Evolutionary conservation across 1,139 yeast species (phyloP).

Genomic region (Sugiyamaella grinbergsii): DNA sequence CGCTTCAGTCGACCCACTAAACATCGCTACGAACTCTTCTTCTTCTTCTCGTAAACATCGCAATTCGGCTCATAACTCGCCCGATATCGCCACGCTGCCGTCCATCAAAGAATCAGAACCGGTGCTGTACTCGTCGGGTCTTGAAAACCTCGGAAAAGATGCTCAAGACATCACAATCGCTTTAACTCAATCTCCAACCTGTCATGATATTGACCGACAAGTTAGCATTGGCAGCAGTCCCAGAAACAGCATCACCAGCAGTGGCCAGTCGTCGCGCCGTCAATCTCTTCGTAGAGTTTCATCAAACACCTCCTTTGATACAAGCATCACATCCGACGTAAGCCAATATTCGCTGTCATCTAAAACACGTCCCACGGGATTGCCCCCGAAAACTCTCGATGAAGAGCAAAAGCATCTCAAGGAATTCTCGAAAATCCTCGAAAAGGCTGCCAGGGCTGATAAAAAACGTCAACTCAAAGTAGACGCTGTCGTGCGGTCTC

Average conservation of each 20-base stretch:
- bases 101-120: constrained; percentile 35
- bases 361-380: constrained; percentile 60
- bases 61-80: constrained; percentile 22
- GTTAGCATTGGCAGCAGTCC: constrained; percentile 11
- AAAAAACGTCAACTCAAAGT: constrained; percentile 40
- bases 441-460: constrained; percentile 45
- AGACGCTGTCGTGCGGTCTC: constrained; percentile 29
- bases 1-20: constrained; percentile 20
- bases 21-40: constrained; percentile 10
- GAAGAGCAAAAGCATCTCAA: constrained; percentile 59
- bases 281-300: constrained; percentile 17
- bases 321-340: constrained; percentile 2
- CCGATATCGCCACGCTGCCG: constrained; percentile 28
- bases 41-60: constrained; percentile 19
- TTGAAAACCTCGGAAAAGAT: constrained; percentile 45
- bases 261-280: constrained; percentile 29
- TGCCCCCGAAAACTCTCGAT: constrained; percentile 63
- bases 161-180: constrained; percentile 53
- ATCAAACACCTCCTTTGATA: constrained; percentile 11
- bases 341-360: constrained; percentile 12
- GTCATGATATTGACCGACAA: constrained; percentile 18
- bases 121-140: constrained; percentile 27
- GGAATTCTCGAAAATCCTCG: constrained; percentile 56
- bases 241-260: constrained; percentile 38
- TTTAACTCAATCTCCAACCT: constrained; percentile 37